These are phyloP conservation scores for Fusarium decemcellulare DNA, from an alignment of 2,329 filamentous ascomycete genomes.

Conservation along the genomic window DNA sequence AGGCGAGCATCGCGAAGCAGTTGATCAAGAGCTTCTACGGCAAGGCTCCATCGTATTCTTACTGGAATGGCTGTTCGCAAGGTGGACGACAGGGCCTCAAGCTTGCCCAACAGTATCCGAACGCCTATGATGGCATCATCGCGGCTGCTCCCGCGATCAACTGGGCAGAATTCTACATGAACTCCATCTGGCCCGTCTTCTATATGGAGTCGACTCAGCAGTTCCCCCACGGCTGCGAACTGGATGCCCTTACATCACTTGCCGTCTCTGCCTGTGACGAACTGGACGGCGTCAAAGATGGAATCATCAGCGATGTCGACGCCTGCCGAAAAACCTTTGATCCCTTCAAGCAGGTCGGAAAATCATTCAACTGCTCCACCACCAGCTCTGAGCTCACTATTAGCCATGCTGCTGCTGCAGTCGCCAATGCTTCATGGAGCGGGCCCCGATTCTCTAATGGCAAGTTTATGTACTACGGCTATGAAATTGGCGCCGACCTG, in stretches of 20 bases:
- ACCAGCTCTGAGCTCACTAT: conserved; percentile 7
- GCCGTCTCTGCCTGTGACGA: conserved; percentile 4
- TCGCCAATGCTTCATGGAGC: conserved; percentile 10
- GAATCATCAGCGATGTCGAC: background rate
- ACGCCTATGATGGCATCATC: conserved; percentile 68
- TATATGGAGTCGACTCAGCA: conserved; percentile 22
- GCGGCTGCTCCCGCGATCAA: conserved; percentile 61
- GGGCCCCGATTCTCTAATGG: conserved; percentile 10
- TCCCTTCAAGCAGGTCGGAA: background rate
- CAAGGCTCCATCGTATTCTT: conserved; percentile 56
- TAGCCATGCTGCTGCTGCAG: background rate
- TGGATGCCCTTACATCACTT: conserved; percentile 5
- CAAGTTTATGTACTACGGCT: conserved; percentile 5
- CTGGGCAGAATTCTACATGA: conserved; percentile 13
- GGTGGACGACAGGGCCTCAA: conserved; percentile 69
- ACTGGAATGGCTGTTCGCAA: conserved; percentile 67
- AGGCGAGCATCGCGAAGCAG: conserved; percentile 16
- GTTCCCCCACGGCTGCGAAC: conserved; percentile 21
- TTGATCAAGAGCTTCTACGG: conserved; percentile 60
- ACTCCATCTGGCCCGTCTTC: conserved; percentile 20
- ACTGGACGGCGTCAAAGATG: conserved; percentile 8
- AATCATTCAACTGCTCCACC: conserved; percentile 12
- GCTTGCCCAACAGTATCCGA: conserved; percentile 64
- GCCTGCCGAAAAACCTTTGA: background rate
- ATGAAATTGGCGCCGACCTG: conserved; percentile 5